Evolutionary conservation across 257 asterid genomes (phyloP).

Genomic region (Haberlea rhodopensis): DNA sequence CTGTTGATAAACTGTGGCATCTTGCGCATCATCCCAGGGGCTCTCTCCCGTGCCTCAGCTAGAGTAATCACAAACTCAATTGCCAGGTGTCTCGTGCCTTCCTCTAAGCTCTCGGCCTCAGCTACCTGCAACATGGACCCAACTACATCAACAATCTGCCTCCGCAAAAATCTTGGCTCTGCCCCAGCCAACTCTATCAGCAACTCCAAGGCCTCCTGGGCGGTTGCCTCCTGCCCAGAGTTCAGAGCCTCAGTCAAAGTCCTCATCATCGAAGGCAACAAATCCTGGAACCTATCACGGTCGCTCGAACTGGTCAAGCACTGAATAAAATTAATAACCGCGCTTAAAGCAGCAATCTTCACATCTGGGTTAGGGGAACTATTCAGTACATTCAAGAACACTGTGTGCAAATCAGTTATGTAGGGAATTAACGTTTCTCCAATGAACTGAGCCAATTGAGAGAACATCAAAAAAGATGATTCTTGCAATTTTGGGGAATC

Average conservation of each 20-base stretch:
- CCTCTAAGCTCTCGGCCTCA: constrained; percentile 87
- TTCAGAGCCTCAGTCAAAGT: constrained; percentile 88
- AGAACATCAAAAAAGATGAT: constrained; percentile 71
- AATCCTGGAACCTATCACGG: constrained; percentile 92
- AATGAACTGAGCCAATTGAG: constrained; percentile 77
- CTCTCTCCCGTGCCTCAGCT: constrained; percentile 94
- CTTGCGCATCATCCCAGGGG: constrained; percentile 99
- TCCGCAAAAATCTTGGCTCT: constrained; percentile 84
- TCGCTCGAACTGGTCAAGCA: constrained; percentile 65
- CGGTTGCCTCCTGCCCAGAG: constrained; percentile 82
- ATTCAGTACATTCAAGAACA: constrained; percentile 63
- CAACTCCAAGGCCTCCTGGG: constrained; percentile 93
- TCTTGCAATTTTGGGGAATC: constrained; percentile 66
- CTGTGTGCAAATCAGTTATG: constrained; percentile 77
- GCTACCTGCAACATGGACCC: constrained; percentile 94
- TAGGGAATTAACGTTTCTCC: constrained; percentile 67
- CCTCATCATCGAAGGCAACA: constrained; percentile 89
- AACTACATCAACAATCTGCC: constrained; percentile 88
- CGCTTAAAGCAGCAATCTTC: constrained; percentile 85
- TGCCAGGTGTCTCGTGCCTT: constrained; percentile 92
- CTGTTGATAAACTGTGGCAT: constrained; percentile 83
- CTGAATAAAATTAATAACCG: constrained; percentile 86
- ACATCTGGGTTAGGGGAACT: constrained; percentile 59
- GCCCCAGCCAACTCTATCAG: constrained; percentile 93
- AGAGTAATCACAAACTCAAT: constrained; percentile 86